Conservation (phyloP, 2,329 filamentous ascomycete genomes). For the Fusarium sp. region DNA sequence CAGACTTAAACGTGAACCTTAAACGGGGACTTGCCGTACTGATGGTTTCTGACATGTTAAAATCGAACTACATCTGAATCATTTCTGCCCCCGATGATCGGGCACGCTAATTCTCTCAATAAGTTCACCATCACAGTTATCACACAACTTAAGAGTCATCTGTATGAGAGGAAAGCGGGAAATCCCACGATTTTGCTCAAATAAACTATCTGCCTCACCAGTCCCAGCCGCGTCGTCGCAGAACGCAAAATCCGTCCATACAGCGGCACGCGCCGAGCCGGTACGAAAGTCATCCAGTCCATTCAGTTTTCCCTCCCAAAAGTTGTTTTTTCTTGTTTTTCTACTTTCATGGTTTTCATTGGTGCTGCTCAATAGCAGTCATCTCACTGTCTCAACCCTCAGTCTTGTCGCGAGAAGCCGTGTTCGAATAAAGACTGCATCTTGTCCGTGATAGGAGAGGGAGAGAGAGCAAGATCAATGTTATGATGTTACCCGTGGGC, state of each 20-base stretch:
- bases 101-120: background rate
- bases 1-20: background rate
- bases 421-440: constrained; percentile 19
- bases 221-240: constrained; percentile 20
- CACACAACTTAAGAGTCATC: background rate
- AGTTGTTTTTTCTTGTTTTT: constrained; percentile 39
- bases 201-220: constrained; percentile 39
- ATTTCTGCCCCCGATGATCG: background rate
- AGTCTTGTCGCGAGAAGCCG: constrained; percentile 21
- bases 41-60: background rate
- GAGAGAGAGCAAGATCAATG: constrained; percentile 17
- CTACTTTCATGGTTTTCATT: constrained; percentile 31
- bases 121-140: background rate
- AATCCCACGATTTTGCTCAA: constrained; percentile 38
- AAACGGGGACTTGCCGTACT: background rate
- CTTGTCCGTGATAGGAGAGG: constrained; percentile 13
- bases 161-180: constrained; percentile 34
- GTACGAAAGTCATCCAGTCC: constrained; percentile 37
- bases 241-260: constrained; percentile 6
- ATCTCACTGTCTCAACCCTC: constrained; percentile 10
- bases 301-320: constrained; percentile 39
- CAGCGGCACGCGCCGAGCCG: constrained; percentile 24
- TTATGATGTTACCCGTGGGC: constrained; percentile 21
- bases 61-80: background rate
- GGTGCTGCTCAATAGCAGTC: constrained; percentile 23